phyloP scores from a whole-genome alignment of 192 early-diverging fungal species.

The Podila minutissima region DNA sequence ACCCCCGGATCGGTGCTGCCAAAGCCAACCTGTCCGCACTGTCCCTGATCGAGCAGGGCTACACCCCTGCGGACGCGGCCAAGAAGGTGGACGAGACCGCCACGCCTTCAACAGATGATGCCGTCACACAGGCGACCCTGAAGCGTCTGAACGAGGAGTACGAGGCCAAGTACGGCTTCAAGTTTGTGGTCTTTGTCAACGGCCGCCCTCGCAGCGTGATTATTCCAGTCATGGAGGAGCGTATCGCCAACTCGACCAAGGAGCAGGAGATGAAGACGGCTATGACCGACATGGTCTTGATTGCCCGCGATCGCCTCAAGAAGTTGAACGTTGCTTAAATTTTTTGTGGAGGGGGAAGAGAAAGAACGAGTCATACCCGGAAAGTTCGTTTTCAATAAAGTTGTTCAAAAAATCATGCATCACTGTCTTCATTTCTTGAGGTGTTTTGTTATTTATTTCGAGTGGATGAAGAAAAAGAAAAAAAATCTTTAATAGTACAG shows the following conservation, averaged over 20 bases:
- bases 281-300: constrained; percentile 80
- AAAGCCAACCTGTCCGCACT: constrained; percentile 74
- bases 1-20: constrained; percentile 87
- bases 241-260: constrained; percentile 68
- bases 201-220: constrained; percentile 78
- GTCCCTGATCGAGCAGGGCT: constrained; percentile 78
- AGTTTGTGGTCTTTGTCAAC: constrained; percentile 86
- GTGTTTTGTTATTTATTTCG: too few species aligned
- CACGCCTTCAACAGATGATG: constrained; percentile 53
- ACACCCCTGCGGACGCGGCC: constrained; percentile 52
- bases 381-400: too few species aligned
- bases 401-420: too few species aligned
- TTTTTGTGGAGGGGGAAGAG: neutral
- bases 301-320: constrained; percentile 81
- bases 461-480: too few species aligned
- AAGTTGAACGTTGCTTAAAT: constrained; percentile 61
- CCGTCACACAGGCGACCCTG: constrained; percentile 63
- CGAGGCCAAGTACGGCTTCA: constrained; percentile 81
- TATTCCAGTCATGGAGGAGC: constrained; percentile 78
- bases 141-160: constrained; percentile 72
- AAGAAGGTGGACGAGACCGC: constrained; percentile 42
- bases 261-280: constrained; percentile 76
- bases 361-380: neutral
- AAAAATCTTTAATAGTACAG: too few species aligned
- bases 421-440: too few species aligned